phyloP scores from a whole-genome alignment of 495 filamentous ascomycete genomes.

The Annulohypoxylon nitens region DNA sequence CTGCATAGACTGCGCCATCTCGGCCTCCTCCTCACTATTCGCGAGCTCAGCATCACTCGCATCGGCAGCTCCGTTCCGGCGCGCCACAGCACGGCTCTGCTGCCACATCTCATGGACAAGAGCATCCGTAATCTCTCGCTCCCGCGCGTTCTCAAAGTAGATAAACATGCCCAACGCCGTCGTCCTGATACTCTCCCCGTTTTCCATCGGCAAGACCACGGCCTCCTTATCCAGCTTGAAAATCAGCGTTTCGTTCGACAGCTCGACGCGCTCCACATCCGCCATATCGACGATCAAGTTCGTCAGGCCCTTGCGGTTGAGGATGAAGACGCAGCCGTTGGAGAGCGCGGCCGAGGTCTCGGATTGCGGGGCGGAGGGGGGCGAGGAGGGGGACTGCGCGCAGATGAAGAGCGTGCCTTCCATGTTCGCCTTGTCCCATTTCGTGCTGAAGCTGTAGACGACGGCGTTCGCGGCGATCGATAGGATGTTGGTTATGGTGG shows the following conservation, averaged over 20 bases:
- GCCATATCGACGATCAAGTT: slow-evolving; percentile 60
- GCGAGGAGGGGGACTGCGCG: slow-evolving; percentile 59
- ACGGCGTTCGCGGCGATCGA: slow-evolving; percentile 83
- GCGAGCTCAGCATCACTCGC: slow-evolving; percentile 6
- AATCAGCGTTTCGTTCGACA: slow-evolving; percentile 57
- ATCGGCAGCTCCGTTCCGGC: slow-evolving; percentile 5
- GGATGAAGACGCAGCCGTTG: slow-evolving; percentile 58
- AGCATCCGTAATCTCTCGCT: slow-evolving; percentile 47
- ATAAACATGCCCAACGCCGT: slow-evolving; percentile 62
- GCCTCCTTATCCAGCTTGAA: slow-evolving; percentile 56
- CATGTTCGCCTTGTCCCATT: slow-evolving; percentile 82
- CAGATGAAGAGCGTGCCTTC: slow-evolving; percentile 89
- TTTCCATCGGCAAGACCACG: slow-evolving; percentile 42
- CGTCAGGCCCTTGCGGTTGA: slow-evolving; percentile 61
- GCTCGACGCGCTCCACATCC: slow-evolving; percentile 57
- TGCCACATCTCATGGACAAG: slow-evolving; percentile 58
- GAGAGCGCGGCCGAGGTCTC: slow-evolving; percentile 33
- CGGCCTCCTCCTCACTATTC: slow-evolving; percentile 9
- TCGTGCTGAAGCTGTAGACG: slow-evolving; percentile 77
- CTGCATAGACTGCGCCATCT: slow-evolving; percentile 14
- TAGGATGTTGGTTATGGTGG: slow-evolving; percentile 73
- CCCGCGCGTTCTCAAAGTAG: slow-evolving; percentile 55
- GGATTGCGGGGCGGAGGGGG: slow-evolving; percentile 27
- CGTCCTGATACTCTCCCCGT: slow-evolving; percentile 48
- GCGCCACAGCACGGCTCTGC: slow-evolving; percentile 47